phyloP scores from a whole-genome alignment of 2,329 filamentous ascomycete genomes.

The Fusarium sp. region DNA sequence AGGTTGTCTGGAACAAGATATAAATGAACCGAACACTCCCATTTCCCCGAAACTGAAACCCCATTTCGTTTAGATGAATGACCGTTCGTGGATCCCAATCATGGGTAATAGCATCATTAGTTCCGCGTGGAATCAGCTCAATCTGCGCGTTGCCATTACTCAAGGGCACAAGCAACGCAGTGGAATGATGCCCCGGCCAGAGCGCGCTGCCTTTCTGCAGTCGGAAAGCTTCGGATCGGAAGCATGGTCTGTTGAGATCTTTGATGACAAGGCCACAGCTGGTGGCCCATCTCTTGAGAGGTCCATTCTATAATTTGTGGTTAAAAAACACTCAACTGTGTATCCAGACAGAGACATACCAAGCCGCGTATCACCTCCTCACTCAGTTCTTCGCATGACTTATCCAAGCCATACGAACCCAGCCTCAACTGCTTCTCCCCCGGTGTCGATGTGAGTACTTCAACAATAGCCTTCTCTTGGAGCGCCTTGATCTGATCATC shows the following conservation, averaged over 20 bases:
- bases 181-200: conserved; percentile 20
- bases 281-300: conserved; percentile 14
- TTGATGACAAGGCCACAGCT: conserved; percentile 16
- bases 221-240: conserved; percentile 34
- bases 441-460: conserved; percentile 27
- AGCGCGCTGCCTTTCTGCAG: conserved; percentile 22
- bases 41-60: conserved; percentile 18
- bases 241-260: conserved; percentile 17
- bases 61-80: conserved; percentile 34
- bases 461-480: conserved; percentile 22
- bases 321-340: background rate
- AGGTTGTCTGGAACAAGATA: conserved; percentile 25
- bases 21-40: conserved; percentile 38
- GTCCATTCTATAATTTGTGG: background rate
- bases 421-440: conserved; percentile 16
- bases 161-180: conserved; percentile 29
- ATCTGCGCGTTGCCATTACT: conserved; percentile 7
- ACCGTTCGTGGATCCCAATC: conserved; percentile 30
- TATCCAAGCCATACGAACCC: conserved; percentile 19
- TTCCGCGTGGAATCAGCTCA: conserved; percentile 27
- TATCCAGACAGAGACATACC: conserved; percentile 1
- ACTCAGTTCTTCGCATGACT: conserved; percentile 19
- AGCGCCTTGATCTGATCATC: conserved; percentile 14
- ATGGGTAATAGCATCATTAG: background rate
- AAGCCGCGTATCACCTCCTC: conserved; percentile 24